These are phyloP conservation scores for Sextonia rubra DNA, from an alignment of 164 flowering plant genomes.

Conservation along the genomic window DNA sequence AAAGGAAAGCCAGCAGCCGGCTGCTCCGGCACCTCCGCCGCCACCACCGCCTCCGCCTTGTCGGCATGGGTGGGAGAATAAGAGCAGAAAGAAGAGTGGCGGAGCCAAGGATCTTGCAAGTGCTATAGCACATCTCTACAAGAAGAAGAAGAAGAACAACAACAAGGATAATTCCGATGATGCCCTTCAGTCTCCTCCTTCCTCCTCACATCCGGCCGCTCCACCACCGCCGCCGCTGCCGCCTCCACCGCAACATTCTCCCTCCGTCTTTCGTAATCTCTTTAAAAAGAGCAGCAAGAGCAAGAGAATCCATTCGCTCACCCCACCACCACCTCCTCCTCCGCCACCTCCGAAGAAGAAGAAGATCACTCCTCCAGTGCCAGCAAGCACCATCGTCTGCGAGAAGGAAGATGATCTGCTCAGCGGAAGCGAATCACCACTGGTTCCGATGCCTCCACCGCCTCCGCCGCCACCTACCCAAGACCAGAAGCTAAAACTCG, in stretches of 20 bases:
- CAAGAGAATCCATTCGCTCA: slow-evolving; percentile 25
- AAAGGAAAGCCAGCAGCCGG: too few species aligned
- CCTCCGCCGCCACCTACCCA: slow-evolving; percentile 73
- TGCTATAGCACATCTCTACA: slow-evolving; percentile 49
- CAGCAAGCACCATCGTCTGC: slow-evolving; percentile 26
- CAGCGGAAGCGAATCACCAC: slow-evolving; percentile 43
- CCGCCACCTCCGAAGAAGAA: slow-evolving; percentile 38
- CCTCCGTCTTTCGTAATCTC: slow-evolving; percentile 26
- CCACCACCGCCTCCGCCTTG: slow-evolving; percentile 6
- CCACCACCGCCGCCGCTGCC: slow-evolving; percentile 38
- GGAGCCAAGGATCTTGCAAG: slow-evolving; percentile 56
- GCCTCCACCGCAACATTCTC: slow-evolving; percentile 42
- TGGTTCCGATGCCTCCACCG: slow-evolving; percentile 55
- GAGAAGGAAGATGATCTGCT: slow-evolving; percentile 20
- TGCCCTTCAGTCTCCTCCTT: slow-evolving; percentile 8
- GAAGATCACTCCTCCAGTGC: slow-evolving; percentile 12
- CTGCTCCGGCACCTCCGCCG: slow-evolving; percentile 7
- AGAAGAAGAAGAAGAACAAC: slow-evolving; percentile 48
- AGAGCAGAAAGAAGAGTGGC: slow-evolving; percentile 40
- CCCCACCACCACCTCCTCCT: slow-evolving; percentile 37
- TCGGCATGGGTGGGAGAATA: slow-evolving; percentile 12
- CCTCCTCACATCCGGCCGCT: background rate
- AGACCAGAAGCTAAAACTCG: slow-evolving; percentile 34
- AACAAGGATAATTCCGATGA: slow-evolving; percentile 25
- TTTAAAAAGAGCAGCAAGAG: slow-evolving; percentile 30